Conservation (phyloP, 164 flowering plant species). For the Aristolochia californica region DNA sequence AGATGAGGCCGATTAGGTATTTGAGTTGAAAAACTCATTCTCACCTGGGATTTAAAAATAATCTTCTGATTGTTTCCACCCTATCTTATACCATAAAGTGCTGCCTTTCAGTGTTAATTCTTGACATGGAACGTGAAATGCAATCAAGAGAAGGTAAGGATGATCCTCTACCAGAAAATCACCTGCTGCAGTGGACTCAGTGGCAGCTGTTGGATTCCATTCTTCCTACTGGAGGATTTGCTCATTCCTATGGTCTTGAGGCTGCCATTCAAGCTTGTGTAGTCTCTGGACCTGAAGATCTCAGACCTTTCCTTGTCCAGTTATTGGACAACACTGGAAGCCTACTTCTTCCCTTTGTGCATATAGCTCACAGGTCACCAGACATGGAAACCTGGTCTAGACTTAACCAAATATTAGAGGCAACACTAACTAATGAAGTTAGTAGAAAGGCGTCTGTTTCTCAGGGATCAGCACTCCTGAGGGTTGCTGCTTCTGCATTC, state of each 20-base stretch:
- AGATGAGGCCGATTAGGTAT: no score
- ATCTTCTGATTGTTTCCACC: no score
- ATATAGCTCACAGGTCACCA: slow-evolving; percentile 41
- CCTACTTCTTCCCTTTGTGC: slow-evolving; percentile 81
- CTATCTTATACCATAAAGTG: no score
- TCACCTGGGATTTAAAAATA: no score
- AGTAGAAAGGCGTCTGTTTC: slow-evolving; percentile 65
- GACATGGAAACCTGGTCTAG: slow-evolving; percentile 43
- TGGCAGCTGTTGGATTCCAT: slow-evolving; percentile 91
- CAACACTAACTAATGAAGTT: slow-evolving; percentile 75
- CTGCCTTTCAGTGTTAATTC: no score
- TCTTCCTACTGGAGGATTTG: slow-evolving; percentile 96
- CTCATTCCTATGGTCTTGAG: slow-evolving; percentile 90
- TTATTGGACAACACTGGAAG: slow-evolving; percentile 76
- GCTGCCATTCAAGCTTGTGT: slow-evolving; percentile 68
- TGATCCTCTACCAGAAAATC: slow-evolving; percentile 9
- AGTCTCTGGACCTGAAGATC: slow-evolving; percentile 43
- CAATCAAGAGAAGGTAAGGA: slow-evolving; percentile 12
- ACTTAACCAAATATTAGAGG: slow-evolving; percentile 51
- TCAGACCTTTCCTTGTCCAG: slow-evolving; percentile 40
- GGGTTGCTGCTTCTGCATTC: slow-evolving; percentile 70
- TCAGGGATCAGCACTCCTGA: slow-evolving; percentile 88
- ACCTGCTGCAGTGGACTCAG: slow-evolving; percentile 59
- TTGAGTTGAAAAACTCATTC: no score
- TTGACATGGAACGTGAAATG: slow-evolving; percentile 18